Percentiles rank a stretch among this genome's conserved stretches.
Conservation (phyloP, 441 rosid genomes). For the Eugenia klotzschiana region DNA sequence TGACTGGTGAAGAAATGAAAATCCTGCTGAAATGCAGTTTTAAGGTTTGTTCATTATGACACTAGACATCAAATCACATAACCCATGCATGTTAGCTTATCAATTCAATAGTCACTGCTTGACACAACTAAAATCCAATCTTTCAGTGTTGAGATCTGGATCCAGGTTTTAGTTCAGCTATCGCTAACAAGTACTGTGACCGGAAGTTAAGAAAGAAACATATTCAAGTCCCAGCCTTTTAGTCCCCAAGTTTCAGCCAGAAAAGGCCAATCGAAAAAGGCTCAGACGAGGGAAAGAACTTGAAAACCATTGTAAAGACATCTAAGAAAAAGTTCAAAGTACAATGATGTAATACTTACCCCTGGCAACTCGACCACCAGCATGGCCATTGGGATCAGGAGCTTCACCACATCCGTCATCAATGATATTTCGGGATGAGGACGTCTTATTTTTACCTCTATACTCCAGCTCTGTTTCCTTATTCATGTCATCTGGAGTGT, state of each 20-base stretch:
- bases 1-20: not conserved
- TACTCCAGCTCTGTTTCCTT: conserved; percentile 17
- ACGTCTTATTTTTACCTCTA: conserved; percentile 23
- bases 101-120: not conserved
- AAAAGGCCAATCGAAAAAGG: not conserved
- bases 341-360: conserved; percentile 33
- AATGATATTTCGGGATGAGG: conserved; percentile 19
- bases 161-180: not conserved
- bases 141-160: not conserved
- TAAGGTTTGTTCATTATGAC: not conserved
- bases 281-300: not conserved
- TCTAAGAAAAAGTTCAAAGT: not conserved
- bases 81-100: not conserved
- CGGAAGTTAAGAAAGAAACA: not conserved
- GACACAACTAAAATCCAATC: not conserved
- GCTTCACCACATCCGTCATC: conserved; percentile 38
- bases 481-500: conserved; percentile 19
- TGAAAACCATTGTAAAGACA: not conserved
- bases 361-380: conserved; percentile 28
- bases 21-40: not conserved
- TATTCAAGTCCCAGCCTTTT: not conserved
- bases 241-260: not conserved
- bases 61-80: not conserved
- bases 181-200: not conserved
- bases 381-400: conserved; percentile 20